These are phyloP conservation scores for Aciculosporium take DNA, from an alignment of 2,329 filamentous ascomycete species.

Conservation along the genomic window DNA sequence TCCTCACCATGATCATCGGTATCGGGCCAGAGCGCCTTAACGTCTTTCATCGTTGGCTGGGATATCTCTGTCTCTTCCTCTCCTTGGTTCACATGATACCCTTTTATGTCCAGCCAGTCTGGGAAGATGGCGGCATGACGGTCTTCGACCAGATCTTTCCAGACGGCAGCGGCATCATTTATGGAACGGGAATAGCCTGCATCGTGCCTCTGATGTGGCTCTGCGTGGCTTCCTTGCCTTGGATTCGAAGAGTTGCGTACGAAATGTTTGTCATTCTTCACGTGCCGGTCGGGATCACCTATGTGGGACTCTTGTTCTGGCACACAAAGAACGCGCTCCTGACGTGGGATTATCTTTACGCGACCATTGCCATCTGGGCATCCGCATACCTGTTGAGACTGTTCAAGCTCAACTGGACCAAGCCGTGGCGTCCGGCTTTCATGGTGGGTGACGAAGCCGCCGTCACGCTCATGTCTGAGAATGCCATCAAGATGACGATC, in stretches of 20 bases:
- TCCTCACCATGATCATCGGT: slow-evolving; percentile 71
- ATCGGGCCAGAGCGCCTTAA: slow-evolving; percentile 88
- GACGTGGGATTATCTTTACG: slow-evolving; percentile 80
- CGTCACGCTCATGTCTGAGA: slow-evolving; percentile 77
- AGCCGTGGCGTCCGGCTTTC: slow-evolving; percentile 65
- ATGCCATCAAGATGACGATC: slow-evolving; percentile 90
- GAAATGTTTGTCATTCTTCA: slow-evolving; percentile 77
- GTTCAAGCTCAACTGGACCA: slow-evolving; percentile 81
- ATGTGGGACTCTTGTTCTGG: slow-evolving; percentile 83
- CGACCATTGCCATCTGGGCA: slow-evolving; percentile 65
- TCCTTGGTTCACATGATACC: slow-evolving; percentile 75
- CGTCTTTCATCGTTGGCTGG: slow-evolving; percentile 83
- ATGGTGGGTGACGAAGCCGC: slow-evolving; percentile 84
- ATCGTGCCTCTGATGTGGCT: slow-evolving; percentile 71
- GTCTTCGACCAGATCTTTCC: slow-evolving; percentile 60
- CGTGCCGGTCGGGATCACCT: slow-evolving; percentile 65
- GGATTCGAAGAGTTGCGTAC: slow-evolving; percentile 64
- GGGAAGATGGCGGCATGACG: slow-evolving; percentile 59
- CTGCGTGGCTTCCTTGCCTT: slow-evolving; percentile 69
- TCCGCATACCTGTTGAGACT: slow-evolving; percentile 60
- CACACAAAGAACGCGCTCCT: slow-evolving; percentile 85
- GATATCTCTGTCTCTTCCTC: slow-evolving; percentile 72
- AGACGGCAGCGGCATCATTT: slow-evolving; percentile 52
- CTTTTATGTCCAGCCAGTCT: slow-evolving; percentile 80
- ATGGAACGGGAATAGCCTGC: slow-evolving; percentile 74